Evolutionary conservation across 2,329 filamentous ascomycete genomes (phyloP).

Genomic region (Tolypocladium tropicale): DNA sequence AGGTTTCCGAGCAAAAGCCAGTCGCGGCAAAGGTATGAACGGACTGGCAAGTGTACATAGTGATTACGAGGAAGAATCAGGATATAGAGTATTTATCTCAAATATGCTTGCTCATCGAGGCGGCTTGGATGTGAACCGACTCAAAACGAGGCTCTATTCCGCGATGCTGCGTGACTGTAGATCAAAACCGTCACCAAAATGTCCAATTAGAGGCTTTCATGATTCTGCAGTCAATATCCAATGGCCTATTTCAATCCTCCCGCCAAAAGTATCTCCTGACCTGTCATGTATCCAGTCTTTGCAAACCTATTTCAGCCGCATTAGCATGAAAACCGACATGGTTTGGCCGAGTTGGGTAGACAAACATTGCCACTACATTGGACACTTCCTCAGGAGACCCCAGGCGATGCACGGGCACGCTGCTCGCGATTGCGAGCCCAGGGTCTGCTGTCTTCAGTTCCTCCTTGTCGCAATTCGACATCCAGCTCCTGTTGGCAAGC

Average conservation of each 20-base stretch:
- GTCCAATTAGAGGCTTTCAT: too few relatives aligned
- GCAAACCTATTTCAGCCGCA: not conserved
- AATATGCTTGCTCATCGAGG: not conserved
- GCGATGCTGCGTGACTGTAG: too few relatives aligned
- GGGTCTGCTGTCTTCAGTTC: too few relatives aligned
- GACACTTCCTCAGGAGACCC: too few relatives aligned
- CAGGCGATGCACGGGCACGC: too few relatives aligned
- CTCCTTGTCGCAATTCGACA: too few relatives aligned
- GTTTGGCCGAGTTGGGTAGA: not conserved
- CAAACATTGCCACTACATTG: not conserved
- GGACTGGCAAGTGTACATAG: not conserved
- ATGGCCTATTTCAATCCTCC: not conserved
- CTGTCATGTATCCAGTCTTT: not conserved
- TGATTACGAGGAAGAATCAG: too few relatives aligned
- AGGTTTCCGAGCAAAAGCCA: constrained; percentile 6
- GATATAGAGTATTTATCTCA: not conserved
- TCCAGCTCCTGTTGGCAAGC: too few relatives aligned
- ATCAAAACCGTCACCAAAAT: too few relatives aligned
- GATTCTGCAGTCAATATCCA: too few relatives aligned
- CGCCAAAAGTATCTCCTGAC: not conserved
- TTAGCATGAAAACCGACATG: too few relatives aligned
- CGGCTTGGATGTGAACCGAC: not conserved
- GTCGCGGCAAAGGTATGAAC: not conserved
- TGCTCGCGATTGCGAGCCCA: too few relatives aligned
- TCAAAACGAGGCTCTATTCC: not conserved